Evolutionary conservation across 176 grass and related monocot species (phyloP).

Genomic region (maize (Zea mays)): Zm-B73-REFERENCE-NAM-5.0 NC_050098.1:148563501-148564000

Average conservation of each 20-base stretch:
- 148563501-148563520: constrained; percentile 58
- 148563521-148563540: constrained; percentile 47
- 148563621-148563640: constrained; percentile 64
- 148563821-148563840: constrained; percentile 37
- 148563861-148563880: constrained; percentile 60
- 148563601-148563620: constrained; percentile 42
- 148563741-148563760: constrained; percentile 80
- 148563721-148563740: constrained; percentile 85
- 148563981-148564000: constrained; percentile 70
- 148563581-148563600: constrained; percentile 43
- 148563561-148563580: constrained; percentile 28
- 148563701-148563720: constrained; percentile 67
- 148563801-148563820: constrained; percentile 38
- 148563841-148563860: constrained; percentile 43
- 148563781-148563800: constrained; percentile 47
- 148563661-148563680: constrained; percentile 68
- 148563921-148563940: constrained; percentile 78
- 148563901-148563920: constrained; percentile 75
- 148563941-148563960: constrained; percentile 73
- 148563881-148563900: constrained; percentile 75
- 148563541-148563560: constrained; percentile 40
- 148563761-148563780: constrained; percentile 65
- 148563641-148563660: constrained; percentile 69
- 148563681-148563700: constrained; percentile 84
- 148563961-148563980: constrained; percentile 74